Base-by-base conservation (phyloP, 345 rosid genomes). In the Gossypium herbaceum region DNA sequence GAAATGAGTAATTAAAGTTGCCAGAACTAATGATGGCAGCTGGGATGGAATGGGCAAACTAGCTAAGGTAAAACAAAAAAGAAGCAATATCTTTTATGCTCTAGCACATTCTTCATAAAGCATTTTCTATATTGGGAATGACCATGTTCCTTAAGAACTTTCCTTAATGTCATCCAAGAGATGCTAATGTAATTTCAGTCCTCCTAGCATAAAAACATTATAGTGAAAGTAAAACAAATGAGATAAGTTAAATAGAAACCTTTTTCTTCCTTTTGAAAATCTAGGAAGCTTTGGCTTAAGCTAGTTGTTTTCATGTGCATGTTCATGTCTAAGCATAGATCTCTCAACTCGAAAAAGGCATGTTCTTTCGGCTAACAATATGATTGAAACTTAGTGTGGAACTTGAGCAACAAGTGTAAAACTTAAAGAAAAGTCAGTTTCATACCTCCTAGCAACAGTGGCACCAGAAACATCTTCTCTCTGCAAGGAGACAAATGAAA, bases 401-500 rank as follows among this genome's bases (percentile, higher is more conserved):
- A 54, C 27, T 52, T 2, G 24, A 52, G 17, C 47, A 70, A 52
- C 61, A 70, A 52, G 27, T 11, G 57, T 5, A 70, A 54, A 60
- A 27, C n/a, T 54, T 52, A 52, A 29, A 34, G 58, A 73, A 71
- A 68, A 70, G 25, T 22, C 54, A 39, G 12, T 20, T 51, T 24
- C 57, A 20, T 81, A 88, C 92, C 92, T 87, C 59, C 71, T 76
- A 69, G 59, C 76, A 73, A 67, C 50, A 15, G 74, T 69, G 68
- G 74, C 81, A 58, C 22, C 78, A 73, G 78, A 60, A 58, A 68
- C 77, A 77, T 80, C 86, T 65, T 67, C 79, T 8, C 60, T 73
- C 90, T 87, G 84, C 75, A 72, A 63, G 24, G 8, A 62, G 68
- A 22, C 52, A 71, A 52, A 74, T 16, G 55, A 12, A 11, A 50